These are phyloP conservation scores for Coniella lustricola DNA, from an alignment of 2,329 filamentous ascomycete genomes.

Conservation along the genomic window DNA sequence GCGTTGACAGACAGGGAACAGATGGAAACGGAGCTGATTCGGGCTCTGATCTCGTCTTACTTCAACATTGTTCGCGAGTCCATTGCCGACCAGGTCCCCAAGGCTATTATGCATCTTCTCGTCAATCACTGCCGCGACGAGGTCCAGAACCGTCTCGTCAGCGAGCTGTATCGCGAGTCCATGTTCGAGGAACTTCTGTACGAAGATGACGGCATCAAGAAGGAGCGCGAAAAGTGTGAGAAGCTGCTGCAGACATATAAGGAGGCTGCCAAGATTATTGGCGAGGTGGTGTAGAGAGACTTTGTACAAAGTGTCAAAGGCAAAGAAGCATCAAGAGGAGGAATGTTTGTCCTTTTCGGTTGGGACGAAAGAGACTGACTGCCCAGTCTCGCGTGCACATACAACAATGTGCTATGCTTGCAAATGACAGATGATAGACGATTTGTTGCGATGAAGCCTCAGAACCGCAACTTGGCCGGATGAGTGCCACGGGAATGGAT, in stretches of 20 bases:
- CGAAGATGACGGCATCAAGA: slow-evolving; percentile 95
- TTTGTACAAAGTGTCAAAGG: too few relatives aligned
- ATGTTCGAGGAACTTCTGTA: slow-evolving; percentile 91
- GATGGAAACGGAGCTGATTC: slow-evolving; percentile 95
- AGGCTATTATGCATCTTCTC: slow-evolving; percentile 96
- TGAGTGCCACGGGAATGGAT: too few relatives aligned
- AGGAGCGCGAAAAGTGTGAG: slow-evolving; percentile 97
- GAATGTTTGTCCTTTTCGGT: too few relatives aligned
- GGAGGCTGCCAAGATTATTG: slow-evolving; percentile 96
- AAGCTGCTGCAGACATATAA: slow-evolving; percentile 91
- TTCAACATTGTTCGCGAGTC: slow-evolving; percentile 98
- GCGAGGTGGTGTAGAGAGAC: slow-evolving; percentile 70
- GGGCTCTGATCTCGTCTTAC: slow-evolving; percentile 93
- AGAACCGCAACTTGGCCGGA: background rate
- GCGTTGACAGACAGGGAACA: slow-evolving; percentile 92
- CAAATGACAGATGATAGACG: too few relatives aligned
- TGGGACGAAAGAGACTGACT: too few relatives aligned
- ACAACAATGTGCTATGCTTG: too few relatives aligned
- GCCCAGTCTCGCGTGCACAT: too few relatives aligned
- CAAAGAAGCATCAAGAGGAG: background rate
- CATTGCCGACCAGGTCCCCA: slow-evolving; percentile 97
- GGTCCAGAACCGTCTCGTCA: slow-evolving; percentile 93
- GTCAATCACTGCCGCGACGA: slow-evolving; percentile 98
- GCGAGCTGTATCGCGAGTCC: slow-evolving; percentile 86
- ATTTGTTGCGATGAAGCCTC: background rate